phyloP scores from a whole-genome alignment of 495 filamentous ascomycete genomes.

The Trichoderma reesei region DNA sequence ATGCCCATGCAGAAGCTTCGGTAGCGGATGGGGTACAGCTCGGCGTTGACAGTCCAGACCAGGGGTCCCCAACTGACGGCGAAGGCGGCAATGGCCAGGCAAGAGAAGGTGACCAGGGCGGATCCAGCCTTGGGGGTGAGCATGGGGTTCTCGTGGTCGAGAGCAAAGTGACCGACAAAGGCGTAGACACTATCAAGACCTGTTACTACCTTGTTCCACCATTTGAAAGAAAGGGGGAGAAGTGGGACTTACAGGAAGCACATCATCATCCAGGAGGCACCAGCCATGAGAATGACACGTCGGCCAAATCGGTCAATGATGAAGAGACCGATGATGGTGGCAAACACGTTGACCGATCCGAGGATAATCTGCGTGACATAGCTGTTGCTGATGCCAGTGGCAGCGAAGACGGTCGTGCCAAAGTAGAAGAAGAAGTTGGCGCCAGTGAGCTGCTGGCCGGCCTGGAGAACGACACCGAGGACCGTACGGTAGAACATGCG shows the following conservation, averaged over 20 bases:
- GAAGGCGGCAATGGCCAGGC: conserved; percentile 40
- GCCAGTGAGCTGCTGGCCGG: conserved; percentile 55
- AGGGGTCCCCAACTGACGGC: conserved; percentile 78
- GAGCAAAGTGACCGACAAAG: conserved; percentile 48
- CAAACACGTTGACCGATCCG: conserved; percentile 58
- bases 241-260: conserved; percentile 52
- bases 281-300: conserved; percentile 55
- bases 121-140: conserved; percentile 18
- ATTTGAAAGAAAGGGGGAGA: conserved; percentile 35
- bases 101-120: conserved; percentile 9
- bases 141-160: conserved; percentile 26
- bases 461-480: conserved; percentile 61
- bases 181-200: conserved; percentile 46
- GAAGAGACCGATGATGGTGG: conserved; percentile 57
- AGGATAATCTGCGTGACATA: conserved; percentile 62
- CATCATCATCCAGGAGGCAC: conserved; percentile 54
- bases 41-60: conserved; percentile 69
- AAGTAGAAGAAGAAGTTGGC: conserved; percentile 51
- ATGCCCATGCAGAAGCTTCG: conserved; percentile 66
- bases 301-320: conserved; percentile 61
- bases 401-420: conserved; percentile 48
- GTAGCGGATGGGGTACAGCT: conserved; percentile 73
- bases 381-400: conserved; percentile 52
- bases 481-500: conserved; percentile 63
- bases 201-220: conserved; percentile 39